A percentile compares a stretch with the other conserved stretches of the same genome.
These are phyloP conservation scores for Talaromyces sp. DNA, from an alignment of 2,329 filamentous ascomycete species.

Conservation along the genomic window DNA sequence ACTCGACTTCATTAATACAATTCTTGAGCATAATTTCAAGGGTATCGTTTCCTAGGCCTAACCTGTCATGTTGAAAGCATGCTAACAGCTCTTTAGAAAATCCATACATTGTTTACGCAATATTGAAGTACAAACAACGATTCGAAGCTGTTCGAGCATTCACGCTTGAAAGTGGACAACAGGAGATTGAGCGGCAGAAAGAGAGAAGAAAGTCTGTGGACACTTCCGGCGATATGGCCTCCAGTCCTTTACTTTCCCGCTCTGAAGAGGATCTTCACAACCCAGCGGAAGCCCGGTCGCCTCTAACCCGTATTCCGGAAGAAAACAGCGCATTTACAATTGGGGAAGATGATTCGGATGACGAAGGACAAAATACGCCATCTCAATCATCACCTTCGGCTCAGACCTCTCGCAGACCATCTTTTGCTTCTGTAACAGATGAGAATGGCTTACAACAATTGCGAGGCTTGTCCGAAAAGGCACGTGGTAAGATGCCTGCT, in stretches of 20 bases:
- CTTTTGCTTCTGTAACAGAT: constrained; percentile 68
- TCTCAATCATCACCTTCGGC: constrained; percentile 59
- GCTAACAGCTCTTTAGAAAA: constrained; percentile 62
- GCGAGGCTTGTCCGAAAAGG: constrained; percentile 95
- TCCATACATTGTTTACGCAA: constrained; percentile 74
- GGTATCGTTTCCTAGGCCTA: constrained; percentile 55
- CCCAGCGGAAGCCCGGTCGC: constrained; percentile 57
- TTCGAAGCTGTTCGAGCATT: constrained; percentile 86
- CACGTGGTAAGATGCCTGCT: constrained; percentile 90
- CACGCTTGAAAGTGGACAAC: constrained; percentile 86
- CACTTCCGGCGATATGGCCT: constrained; percentile 37
- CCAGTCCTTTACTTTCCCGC: constrained; percentile 40
- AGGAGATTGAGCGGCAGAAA: constrained; percentile 82
- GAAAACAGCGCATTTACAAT: constrained; percentile 85
- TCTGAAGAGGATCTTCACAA: constrained; percentile 45
- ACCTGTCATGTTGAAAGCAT: neutral
- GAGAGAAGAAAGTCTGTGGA: constrained; percentile 67
- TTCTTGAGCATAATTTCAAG: constrained; percentile 84
- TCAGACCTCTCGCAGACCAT: constrained; percentile 64
- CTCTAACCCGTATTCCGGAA: constrained; percentile 70
- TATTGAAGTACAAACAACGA: constrained; percentile 76
- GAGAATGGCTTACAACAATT: constrained; percentile 81
- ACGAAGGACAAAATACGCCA: constrained; percentile 64
- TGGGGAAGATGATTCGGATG: constrained; percentile 70
- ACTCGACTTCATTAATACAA: constrained; percentile 84